A percentile compares a stretch with the other conserved stretches of the same genome.
Conservation (phyloP, 768 basidiomycete genomes). For the Lactarius sp. region DNA sequence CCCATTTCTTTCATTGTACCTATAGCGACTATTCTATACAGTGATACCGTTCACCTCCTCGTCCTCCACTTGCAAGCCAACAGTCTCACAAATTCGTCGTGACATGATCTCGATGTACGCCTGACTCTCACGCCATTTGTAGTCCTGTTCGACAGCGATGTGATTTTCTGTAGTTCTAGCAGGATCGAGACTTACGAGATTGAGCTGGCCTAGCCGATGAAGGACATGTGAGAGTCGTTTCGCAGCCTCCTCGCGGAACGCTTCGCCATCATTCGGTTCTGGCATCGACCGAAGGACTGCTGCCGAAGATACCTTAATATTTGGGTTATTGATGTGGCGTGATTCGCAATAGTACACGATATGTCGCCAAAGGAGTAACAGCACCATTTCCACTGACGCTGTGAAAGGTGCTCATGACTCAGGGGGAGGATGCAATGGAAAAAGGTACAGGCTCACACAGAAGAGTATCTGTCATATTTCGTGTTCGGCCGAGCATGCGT, state of each 20-base stretch:
- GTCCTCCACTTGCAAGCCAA: constrained; percentile 45
- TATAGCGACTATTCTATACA: constrained; percentile 13
- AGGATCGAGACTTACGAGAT: constrained; percentile 38
- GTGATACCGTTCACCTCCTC: constrained; percentile 20
- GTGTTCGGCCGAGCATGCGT: constrained; percentile 38
- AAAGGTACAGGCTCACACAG: constrained; percentile 43
- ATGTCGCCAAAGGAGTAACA: constrained; percentile 80
- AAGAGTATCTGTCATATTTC: constrained; percentile 46
- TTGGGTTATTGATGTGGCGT: constrained; percentile 35
- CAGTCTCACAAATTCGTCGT: constrained; percentile 59
- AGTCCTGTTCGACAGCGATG: constrained; percentile 32
- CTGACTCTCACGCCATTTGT: constrained; percentile 58
- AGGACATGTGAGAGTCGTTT: constrained; percentile 52
- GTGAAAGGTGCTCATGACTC: background rate
- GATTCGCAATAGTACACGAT: constrained; percentile 56
- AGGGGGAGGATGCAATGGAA: background rate
- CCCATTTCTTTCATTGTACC: constrained; percentile 16
- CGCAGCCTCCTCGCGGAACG: constrained; percentile 54
- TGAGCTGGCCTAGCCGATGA: constrained; percentile 48
- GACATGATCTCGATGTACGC: constrained; percentile 76
- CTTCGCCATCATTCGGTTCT: constrained; percentile 46
- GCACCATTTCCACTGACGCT: constrained; percentile 74
- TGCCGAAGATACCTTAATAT: constrained; percentile 40
- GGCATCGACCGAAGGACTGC: constrained; percentile 54
- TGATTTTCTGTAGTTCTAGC: constrained; percentile 24